Percentiles rank a stretch among this genome's conserved stretches.
Conservation (phyloP, 192 early-diverging fungal genomes). For the Umbelopsis ramanniana region DNA sequence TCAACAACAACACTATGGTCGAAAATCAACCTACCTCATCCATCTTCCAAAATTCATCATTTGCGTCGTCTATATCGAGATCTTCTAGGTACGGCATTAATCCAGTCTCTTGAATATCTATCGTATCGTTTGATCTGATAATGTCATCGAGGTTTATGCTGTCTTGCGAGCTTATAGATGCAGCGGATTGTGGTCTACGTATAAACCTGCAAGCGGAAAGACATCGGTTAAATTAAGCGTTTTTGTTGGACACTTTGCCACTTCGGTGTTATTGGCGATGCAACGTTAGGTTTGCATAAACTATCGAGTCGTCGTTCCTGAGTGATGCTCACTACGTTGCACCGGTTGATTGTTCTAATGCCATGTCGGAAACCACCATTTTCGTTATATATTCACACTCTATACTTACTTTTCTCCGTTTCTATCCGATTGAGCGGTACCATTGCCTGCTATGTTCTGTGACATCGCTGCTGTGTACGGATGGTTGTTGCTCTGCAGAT, state of each 20-base stretch:
- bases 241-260: background rate
- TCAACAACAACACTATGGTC: background rate
- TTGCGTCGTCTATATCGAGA: slow-evolving; percentile 38
- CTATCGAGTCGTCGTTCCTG: background rate
- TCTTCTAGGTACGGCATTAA: slow-evolving; percentile 30
- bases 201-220: background rate
- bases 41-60: slow-evolving; percentile 41
- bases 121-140: slow-evolving; percentile 36
- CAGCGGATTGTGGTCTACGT: slow-evolving; percentile 24
- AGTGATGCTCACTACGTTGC: background rate
- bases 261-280: background rate
- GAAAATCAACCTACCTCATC: background rate
- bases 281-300: background rate
- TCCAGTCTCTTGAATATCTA: slow-evolving; percentile 37
- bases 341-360: background rate
- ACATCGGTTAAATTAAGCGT: background rate
- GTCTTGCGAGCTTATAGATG: slow-evolving; percentile 35
- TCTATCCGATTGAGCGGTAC: background rate
- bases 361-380: background rate
- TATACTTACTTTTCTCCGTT: background rate
- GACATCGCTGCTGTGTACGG: background rate
- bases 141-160: slow-evolving; percentile 41
- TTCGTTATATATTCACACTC: background rate
- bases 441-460: background rate
- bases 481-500: background rate